Evolutionary conservation across 1,284 basidiomycete genomes (phyloP).

Genomic region (Malassezia pachydermatis): DNA sequence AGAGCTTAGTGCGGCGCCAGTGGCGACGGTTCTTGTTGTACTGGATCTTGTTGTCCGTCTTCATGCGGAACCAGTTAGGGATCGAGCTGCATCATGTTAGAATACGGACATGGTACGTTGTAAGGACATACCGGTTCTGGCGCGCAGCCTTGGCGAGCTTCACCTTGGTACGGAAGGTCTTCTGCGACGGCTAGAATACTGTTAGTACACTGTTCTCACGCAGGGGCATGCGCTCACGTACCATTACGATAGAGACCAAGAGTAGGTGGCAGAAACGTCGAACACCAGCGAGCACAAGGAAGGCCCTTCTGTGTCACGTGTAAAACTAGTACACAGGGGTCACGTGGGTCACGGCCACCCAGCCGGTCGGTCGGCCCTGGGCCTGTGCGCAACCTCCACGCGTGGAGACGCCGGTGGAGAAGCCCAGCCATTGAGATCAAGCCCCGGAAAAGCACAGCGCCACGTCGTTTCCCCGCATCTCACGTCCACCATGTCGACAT

Average conservation of each 20-base stretch:
- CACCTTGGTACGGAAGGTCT: constrained; percentile 90
- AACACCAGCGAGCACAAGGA: not conserved
- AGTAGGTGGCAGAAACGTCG: not conserved
- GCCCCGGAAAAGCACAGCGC: too few species aligned
- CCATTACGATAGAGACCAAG: not conserved
- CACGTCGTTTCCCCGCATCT: not conserved
- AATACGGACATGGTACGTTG: too few species aligned
- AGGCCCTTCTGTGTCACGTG: constrained; percentile 12
- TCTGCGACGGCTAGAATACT: constrained; percentile 75
- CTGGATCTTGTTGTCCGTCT: constrained; percentile 91
- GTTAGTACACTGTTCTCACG: constrained; percentile 1
- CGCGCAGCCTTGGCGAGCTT: constrained; percentile 89
- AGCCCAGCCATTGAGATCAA: too few species aligned
- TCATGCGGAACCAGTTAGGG: constrained; percentile 95
- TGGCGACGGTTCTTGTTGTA: constrained; percentile 51
- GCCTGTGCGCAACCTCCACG: not conserved
- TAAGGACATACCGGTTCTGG: constrained; percentile 69
- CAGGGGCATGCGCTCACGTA: not conserved
- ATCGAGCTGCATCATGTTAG: constrained; percentile 61
- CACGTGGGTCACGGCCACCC: not conserved
- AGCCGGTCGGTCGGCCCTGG: not conserved
- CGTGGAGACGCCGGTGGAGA: not conserved
- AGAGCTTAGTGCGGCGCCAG: constrained; percentile 47
- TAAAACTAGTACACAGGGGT: constrained; percentile 7
- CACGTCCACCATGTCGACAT: constrained; percentile 1